A percentile compares a stretch with the other conserved stretches of the same genome.
These are phyloP conservation scores for Tricholoma bakamatsutake DNA, from an alignment of 768 basidiomycete genomes.

Conservation along the genomic window DNA sequence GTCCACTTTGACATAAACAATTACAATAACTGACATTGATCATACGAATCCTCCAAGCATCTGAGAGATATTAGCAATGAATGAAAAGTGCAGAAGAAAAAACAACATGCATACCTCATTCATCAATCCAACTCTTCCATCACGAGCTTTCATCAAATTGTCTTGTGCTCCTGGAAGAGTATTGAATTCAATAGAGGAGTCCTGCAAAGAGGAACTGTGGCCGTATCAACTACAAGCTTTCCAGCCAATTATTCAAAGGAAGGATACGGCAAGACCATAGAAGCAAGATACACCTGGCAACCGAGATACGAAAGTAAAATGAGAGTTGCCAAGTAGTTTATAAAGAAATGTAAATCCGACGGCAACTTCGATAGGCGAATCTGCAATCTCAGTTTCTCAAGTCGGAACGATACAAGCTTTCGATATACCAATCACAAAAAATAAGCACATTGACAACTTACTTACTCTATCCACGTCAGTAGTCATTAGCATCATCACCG, in stretches of 20 bases:
- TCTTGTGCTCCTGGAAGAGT: constrained; percentile 51
- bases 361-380: constrained; percentile 72
- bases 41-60: constrained; percentile 89
- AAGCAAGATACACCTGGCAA: constrained; percentile 58
- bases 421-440: constrained; percentile 57
- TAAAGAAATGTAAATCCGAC: constrained; percentile 77
- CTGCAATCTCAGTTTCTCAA: constrained; percentile 24
- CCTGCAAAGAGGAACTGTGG: neutral
- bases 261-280: constrained; percentile 68
- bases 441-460: constrained; percentile 77
- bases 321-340: constrained; percentile 55
- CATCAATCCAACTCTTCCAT: constrained; percentile 88
- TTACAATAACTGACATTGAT: constrained; percentile 46
- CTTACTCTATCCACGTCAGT: constrained; percentile 89
- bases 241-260: constrained; percentile 84
- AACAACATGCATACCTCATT: constrained; percentile 54
- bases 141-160: constrained; percentile 88
- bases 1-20: constrained; percentile 2
- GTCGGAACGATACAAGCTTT: neutral
- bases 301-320: neutral
- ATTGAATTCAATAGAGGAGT: neutral
- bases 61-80: constrained; percentile 27
- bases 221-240: constrained; percentile 55
- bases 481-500: constrained; percentile 95
- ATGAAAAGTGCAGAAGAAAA: neutral